Base-by-base conservation (phyloP, 192 early-diverging fungal genomes). In the Coemansia sp. region DNA sequence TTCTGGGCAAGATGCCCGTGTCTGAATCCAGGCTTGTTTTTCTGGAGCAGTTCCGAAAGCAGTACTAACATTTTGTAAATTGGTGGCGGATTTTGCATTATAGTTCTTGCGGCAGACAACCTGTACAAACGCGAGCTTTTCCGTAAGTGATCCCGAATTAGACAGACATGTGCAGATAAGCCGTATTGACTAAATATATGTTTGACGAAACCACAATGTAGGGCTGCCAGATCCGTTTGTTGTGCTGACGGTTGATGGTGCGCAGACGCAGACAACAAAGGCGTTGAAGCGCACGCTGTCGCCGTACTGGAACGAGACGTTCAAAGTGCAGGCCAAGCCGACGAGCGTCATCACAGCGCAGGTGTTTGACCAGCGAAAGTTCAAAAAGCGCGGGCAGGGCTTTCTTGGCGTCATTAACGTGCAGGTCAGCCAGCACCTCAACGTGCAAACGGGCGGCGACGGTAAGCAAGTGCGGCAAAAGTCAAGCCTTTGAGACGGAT, bases 341-440 rank as follows among this genome's bases (percentile, higher is more conserved):
- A 55, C 67, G 12, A 92, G 90, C 66, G 87, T 93, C 14, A 83
- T 98, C 58, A 90, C 94, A 3, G 89, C 96, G 60, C 96, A 98
- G 83, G 89, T 98, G 32, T 98, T 98, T 86, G 96, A 98, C 82
- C 95, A 98, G 83, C 88, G 91, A 71, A 96, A 95, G 69, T 98
- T 93, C 76, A 95, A 96, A 73, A 94, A 87, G 84, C 90, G 87
- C 66, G 91, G 91, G 48, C 92, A 94, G 73, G 91, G 91, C 21
- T 98, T 98, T 66, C 82, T 97, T 29, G 94, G 94, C 39, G 92
- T 95, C 51, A 85, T 94, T 65, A 94, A 95, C 67, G 83, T 95
- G 22, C 87, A 89, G 54, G 85, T 97, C 65, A 85, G 89, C 51
- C 86, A 90, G 75, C 84, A 95, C 41, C 88, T 98, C 65, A 87